phyloP scores from a whole-genome alignment of 2,329 filamentous ascomycete species.

The Ophiocordyceps camponoti-rufipedis region DNA sequence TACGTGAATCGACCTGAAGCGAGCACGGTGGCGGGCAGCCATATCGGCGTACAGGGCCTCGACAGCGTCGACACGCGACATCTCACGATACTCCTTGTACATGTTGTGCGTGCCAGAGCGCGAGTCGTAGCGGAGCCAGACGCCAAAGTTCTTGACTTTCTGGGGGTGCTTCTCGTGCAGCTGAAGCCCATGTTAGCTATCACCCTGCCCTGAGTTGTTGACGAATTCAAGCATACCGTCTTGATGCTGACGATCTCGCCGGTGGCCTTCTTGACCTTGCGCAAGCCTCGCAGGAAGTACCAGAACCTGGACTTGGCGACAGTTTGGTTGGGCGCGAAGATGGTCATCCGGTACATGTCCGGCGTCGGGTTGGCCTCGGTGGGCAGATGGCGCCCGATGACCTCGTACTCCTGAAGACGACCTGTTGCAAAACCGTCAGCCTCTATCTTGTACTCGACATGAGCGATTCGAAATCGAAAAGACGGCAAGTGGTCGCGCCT shows the following conservation, averaged over 20 bases:
- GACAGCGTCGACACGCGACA: conserved; percentile 88
- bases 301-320: conserved; percentile 99
- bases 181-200: conserved; percentile 23
- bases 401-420: conserved; percentile 99
- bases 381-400: conserved; percentile 98
- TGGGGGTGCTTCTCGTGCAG: conserved; percentile 97
- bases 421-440: conserved; percentile 31
- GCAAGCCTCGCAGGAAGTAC: conserved; percentile 99
- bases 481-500: neutral
- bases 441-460: neutral
- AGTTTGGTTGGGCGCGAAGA: conserved; percentile 94
- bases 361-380: conserved; percentile 92
- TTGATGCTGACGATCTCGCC: conserved; percentile 98
- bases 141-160: conserved; percentile 99
- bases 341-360: conserved; percentile 99
- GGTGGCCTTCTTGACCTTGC: conserved; percentile 99
- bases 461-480: neutral
- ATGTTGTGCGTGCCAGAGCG: conserved; percentile 99
- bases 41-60: conserved; percentile 98
- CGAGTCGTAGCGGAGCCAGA: conserved; percentile 99
- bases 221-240: conserved; percentile 40
- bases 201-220: neutral
- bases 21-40: conserved; percentile 90
- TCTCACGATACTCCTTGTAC: conserved; percentile 99
- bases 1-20: conserved; percentile 98